phyloP scores from a whole-genome alignment of 2,329 filamentous ascomycete genomes.

The Ciborinia camelliae region DNA sequence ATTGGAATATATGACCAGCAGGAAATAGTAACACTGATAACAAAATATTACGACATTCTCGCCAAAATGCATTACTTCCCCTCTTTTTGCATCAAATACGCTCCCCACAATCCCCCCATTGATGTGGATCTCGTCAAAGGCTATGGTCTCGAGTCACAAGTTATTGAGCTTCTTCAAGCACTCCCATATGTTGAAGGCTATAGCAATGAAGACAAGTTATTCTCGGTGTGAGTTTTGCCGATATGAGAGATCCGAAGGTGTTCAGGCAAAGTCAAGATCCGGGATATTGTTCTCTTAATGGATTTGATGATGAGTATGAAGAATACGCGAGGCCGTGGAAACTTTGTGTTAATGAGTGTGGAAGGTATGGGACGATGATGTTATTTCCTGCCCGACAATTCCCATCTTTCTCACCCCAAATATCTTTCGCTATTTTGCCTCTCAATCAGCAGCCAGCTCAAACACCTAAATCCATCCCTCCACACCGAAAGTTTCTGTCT shows the following conservation, averaged over 20 bases:
- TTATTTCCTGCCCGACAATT: neutral
- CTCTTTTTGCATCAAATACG: constrained; percentile 20
- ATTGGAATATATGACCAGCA: neutral
- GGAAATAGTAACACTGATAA: constrained; percentile 19
- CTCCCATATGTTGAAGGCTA: constrained; percentile 20
- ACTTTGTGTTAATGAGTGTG: neutral
- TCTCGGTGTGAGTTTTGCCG: constrained; percentile 20
- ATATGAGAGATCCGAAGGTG: constrained; percentile 14
- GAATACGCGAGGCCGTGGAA: constrained; percentile 11
- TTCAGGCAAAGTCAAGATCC: constrained; percentile 21
- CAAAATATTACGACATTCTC: constrained; percentile 22
- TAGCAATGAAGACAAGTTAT: constrained; percentile 22
- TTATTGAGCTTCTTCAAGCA: constrained; percentile 20
- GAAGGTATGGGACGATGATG: neutral
- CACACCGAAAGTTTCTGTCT: neutral
- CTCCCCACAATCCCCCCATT: constrained; percentile 22
- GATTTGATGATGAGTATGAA: constrained; percentile 15
- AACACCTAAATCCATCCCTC: neutral
- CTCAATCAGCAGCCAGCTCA: no score
- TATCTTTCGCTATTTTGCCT: neutral
- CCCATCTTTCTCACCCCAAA: neutral
- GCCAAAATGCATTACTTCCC: constrained; percentile 22
- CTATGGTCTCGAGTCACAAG: constrained; percentile 18
- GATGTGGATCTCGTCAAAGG: constrained; percentile 16
- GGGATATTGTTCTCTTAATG: constrained; percentile 1